Percentiles rank a stretch among this genome's conserved stretches.
Conservation (phyloP, 2,329 filamentous ascomycete species). For the Eutypa lata region DNA sequence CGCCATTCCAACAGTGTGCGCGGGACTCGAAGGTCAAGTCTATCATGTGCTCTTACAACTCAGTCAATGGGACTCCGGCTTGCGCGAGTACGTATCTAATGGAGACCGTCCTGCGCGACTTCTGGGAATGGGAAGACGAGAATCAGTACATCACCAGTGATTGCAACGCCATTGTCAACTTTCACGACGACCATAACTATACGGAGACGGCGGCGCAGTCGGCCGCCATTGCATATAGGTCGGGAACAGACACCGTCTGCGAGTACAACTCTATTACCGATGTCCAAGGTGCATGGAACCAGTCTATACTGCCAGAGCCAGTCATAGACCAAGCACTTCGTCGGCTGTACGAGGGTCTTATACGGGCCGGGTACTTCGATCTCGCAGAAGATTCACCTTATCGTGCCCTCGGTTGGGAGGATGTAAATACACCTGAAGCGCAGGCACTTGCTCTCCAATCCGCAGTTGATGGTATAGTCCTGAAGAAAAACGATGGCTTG, state of each 20-base stretch:
- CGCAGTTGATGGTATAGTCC: slow-evolving; percentile 22
- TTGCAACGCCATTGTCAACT: slow-evolving; percentile 60
- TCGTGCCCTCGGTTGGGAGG: slow-evolving; percentile 19
- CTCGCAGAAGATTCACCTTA: slow-evolving; percentile 16
- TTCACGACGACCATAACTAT: slow-evolving; percentile 44
- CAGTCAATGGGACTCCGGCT: slow-evolving; percentile 63
- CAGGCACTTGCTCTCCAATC: slow-evolving; percentile 22
- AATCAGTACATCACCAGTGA: slow-evolving; percentile 64
- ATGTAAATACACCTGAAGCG: slow-evolving; percentile 22
- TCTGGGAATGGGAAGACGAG: slow-evolving; percentile 61
- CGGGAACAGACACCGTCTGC: slow-evolving; percentile 34
- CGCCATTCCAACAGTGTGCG: slow-evolving; percentile 62
- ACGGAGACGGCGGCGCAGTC: slow-evolving; percentile 32
- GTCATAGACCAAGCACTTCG: slow-evolving; percentile 27
- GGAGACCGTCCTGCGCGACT: slow-evolving; percentile 59
- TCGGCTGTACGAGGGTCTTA: slow-evolving; percentile 30
- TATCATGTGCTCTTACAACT: slow-evolving; percentile 62
- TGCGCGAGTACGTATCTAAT: slow-evolving; percentile 63
- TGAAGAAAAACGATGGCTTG: slow-evolving; percentile 25
- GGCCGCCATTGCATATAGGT: slow-evolving; percentile 29
- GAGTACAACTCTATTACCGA: slow-evolving; percentile 25
- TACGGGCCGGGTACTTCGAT: slow-evolving; percentile 32
- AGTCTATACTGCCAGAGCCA: slow-evolving; percentile 22
- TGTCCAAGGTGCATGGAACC: slow-evolving; percentile 26
- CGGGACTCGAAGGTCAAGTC: slow-evolving; percentile 55